Evolutionary conservation across 352 stramenopile species (phyloP).

Genomic region (Salisapilia sapeloensis): DNA sequence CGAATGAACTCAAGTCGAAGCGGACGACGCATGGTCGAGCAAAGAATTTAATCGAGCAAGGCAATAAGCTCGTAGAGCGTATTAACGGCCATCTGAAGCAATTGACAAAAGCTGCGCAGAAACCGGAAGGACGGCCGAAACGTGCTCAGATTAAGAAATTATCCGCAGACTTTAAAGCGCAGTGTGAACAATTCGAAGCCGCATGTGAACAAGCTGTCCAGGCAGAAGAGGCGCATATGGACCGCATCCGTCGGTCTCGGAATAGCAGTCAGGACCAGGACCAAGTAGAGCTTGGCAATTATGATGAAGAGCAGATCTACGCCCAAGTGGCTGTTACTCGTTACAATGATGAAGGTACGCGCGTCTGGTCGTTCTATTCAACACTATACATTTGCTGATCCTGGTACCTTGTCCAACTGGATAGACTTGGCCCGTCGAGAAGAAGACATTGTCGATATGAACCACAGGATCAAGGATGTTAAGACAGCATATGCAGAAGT

Average conservation of each 20-base stretch:
- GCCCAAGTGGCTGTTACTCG: slow-evolving; percentile 35
- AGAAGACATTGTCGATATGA: slow-evolving; percentile 58
- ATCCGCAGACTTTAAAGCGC: slow-evolving; percentile 40
- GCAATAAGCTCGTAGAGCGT: slow-evolving; percentile 35
- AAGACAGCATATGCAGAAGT: slow-evolving; percentile 50
- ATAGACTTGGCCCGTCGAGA: slow-evolving; percentile 36
- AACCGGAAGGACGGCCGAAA: slow-evolving; percentile 15
- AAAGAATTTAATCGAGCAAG: slow-evolving; percentile 33
- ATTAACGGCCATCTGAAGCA: slow-evolving; percentile 38
- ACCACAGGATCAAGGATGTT: slow-evolving; percentile 46
- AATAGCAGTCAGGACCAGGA: slow-evolving; percentile 20
- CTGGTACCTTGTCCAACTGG: slow-evolving; percentile 2
- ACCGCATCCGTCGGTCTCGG: slow-evolving; percentile 27
- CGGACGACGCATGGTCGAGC: slow-evolving; percentile 42
- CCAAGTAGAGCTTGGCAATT: slow-evolving; percentile 23
- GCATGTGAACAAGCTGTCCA: slow-evolving; percentile 27
- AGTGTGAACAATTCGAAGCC: slow-evolving; percentile 37
- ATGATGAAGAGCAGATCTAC: slow-evolving; percentile 54
- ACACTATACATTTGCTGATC: slow-evolving; percentile 1
- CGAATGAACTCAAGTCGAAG: slow-evolving; percentile 33
- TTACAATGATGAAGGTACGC: slow-evolving; percentile 46
- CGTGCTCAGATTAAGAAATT: slow-evolving; percentile 38
- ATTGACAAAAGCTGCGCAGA: slow-evolving; percentile 12
- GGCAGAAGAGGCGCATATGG: slow-evolving; percentile 22
- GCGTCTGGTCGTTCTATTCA: neutral